phyloP scores from a whole-genome alignment of 2,329 filamentous ascomycete genomes.

The Neobulgaria alba region DNA sequence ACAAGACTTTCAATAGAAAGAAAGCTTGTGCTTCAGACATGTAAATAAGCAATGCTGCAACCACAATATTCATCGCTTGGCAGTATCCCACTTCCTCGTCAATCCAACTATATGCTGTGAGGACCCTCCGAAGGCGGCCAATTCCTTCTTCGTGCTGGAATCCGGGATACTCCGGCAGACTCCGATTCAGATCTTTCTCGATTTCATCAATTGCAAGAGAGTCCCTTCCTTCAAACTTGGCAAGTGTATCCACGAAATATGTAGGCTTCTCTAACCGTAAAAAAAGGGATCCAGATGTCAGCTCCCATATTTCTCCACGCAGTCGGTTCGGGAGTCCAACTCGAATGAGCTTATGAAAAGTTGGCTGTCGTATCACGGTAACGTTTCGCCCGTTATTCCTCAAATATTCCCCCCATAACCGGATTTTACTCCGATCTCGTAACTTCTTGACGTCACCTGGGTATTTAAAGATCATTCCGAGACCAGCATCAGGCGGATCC shows the following conservation, averaged over 20 bases:
- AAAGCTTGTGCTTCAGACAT: conserved; percentile 96
- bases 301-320: conserved; percentile 91
- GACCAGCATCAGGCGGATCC: conserved; percentile 77
- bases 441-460: conserved; percentile 92
- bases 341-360: conserved; percentile 93
- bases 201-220: conserved; percentile 98
- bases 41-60: conserved; percentile 95
- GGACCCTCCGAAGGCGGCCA: conserved; percentile 73
- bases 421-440: conserved; percentile 92
- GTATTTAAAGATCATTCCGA: conserved; percentile 89
- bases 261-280: conserved; percentile 78
- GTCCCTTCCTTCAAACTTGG: conserved; percentile 74
- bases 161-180: conserved; percentile 91
- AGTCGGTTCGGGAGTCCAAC: conserved; percentile 91
- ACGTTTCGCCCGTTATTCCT: conserved; percentile 90
- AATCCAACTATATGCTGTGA: conserved; percentile 96
- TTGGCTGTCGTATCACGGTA: conserved; percentile 87
- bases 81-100: conserved; percentile 96
- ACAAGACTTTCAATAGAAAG: conserved; percentile 83
- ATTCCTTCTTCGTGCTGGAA: conserved; percentile 97
- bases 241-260: conserved; percentile 74
- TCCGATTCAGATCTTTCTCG: conserved; percentile 94
- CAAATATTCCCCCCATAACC: conserved; percentile 93
- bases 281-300: conserved; percentile 86
- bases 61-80: conserved; percentile 99